Base-by-base conservation (phyloP, 1,284 basidiomycete genomes). In the Trametes sp. region DNA sequence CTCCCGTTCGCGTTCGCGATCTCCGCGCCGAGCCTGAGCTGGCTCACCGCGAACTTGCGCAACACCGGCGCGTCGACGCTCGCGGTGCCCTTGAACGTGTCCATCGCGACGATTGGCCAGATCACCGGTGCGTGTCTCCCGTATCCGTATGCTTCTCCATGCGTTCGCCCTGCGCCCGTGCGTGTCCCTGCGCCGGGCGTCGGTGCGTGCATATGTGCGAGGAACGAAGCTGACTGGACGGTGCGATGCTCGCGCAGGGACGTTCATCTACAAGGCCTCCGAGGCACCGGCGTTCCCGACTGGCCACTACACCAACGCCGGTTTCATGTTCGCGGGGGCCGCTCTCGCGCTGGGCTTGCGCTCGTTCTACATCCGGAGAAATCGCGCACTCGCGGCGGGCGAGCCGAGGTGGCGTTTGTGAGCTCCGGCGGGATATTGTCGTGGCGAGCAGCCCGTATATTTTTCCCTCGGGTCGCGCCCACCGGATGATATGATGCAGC, bases 181-280 rank as follows among this genome's bases (percentile, higher is more conserved):
- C n/a, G n/a, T n/a, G n/a, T n/a, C n/a, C n/a, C n/a, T n/a, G n/a
- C n/a, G n/a, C n/a, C n/a, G n/a, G n/a, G n/a, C n/a, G n/a, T n/a
- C n/a, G n/a, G n/a, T n/a, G n/a, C n/a, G n/a, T n/a, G n/a, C n/a
- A n/a, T n/a, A n/a, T 13, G 35, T 10, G 35, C 35, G 35, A 36
- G 35, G n/a, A n/a, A n/a, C n/a, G n/a, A n/a, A 23, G 54, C 46
- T 53, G 57, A 26, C 21, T 31, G 23, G 31, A n/a, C n/a, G n/a
- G n/a, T 44, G 28, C 54, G 36, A 42, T 45, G 36, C 48, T 52
- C 38, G 19, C 16, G 52, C 55, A 64, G 77, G 77, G 10, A 70
- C 77, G 24, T 78, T 75, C 71, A 78, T 79, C n/a, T 79, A 78
- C 70, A 78, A 76, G 66, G 68, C 74, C 19, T 58, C 66, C 24